Evolutionary conservation across 495 filamentous ascomycete genomes (phyloP), one percentile per base, ranked within the genome.

Genomic region (Pyrenula aspistea): DNA sequence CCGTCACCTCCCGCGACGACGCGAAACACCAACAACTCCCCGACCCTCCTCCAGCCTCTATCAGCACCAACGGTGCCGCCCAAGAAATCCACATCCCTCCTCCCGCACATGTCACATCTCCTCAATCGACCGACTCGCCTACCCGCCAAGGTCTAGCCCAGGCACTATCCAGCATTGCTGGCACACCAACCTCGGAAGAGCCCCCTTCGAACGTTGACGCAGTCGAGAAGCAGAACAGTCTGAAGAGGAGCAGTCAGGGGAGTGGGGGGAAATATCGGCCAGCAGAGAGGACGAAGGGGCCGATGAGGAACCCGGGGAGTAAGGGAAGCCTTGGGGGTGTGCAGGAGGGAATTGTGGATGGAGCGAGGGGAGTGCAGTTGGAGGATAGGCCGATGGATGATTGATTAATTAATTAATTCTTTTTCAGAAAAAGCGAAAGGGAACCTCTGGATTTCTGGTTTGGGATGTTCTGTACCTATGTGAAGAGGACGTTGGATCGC

Each of bases 341-440:
- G 10, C 53, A 59, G 24, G 54, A 31, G 15, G 56, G 22, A 12
- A 61, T 62, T 53, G 60, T 65, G 42, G 61, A 63, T 24, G 62
- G 60, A 25, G 54, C 58, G 8, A 70, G 77, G 57, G 87, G 90
- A 22, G 87, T 95, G 23, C 86, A 83, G 56, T 77, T 95, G 69
- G 84, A 83, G 57, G 90, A 95, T 65, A 82, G 79, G 69, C 86
- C 89, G 12, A 90, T 92, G 88, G 86, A 91, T 68, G 86, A 93
- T 70, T 91, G 61, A 68, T 8, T 42, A n/a, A n/a, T n/a, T n/a
- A n/a, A n/a, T n/a, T n/a, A n/a, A n/a, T n/a, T n/a, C n/a, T n/a
- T n/a, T n/a, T n/a, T n/a, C n/a, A n/a, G n/a, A n/a, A n/a, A n/a
- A n/a, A n/a, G n/a, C n/a, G n/a, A n/a, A n/a, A n/a, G n/a, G n/a